phyloP scores from a whole-genome alignment of 768 basidiomycete species.

The Chalciporus piperatus region DNA sequence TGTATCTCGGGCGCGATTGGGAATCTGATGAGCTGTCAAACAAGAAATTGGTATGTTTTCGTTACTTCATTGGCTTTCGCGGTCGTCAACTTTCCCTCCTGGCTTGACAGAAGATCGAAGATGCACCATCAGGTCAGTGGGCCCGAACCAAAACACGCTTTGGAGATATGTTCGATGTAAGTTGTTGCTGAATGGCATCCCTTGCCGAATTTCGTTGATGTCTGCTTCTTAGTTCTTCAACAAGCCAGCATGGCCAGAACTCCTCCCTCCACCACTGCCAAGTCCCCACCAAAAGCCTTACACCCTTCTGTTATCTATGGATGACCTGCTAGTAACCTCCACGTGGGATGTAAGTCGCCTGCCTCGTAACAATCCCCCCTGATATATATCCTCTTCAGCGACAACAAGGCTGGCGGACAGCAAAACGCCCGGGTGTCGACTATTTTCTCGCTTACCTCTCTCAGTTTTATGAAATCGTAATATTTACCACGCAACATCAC shows the following conservation, averaged over 20 bases:
- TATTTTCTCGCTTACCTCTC: slow-evolving; percentile 98
- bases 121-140: slow-evolving; percentile 61
- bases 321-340: slow-evolving; percentile 87
- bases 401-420: slow-evolving; percentile 93
- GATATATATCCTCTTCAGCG: slow-evolving; percentile 49
- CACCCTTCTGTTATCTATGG: slow-evolving; percentile 87
- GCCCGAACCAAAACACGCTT: slow-evolving; percentile 62
- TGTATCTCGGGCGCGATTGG: slow-evolving; percentile 80
- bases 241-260: slow-evolving; percentile 89
- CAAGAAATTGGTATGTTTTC: slow-evolving; percentile 55
- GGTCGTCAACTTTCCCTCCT: not conserved
- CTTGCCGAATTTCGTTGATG: not conserved
- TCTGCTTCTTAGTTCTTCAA: slow-evolving; percentile 67
- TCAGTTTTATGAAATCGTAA: slow-evolving; percentile 96
- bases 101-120: slow-evolving; percentile 48
- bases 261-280: slow-evolving; percentile 85
- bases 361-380: not conserved
- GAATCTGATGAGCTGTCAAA: slow-evolving; percentile 63
- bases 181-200: slow-evolving; percentile 20
- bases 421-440: slow-evolving; percentile 96
- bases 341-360: slow-evolving; percentile 86
- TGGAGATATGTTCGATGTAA: slow-evolving; percentile 64
- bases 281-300: slow-evolving; percentile 85
- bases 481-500: slow-evolving; percentile 87
- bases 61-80: not conserved